A percentile compares a stretch with the other conserved stretches of the same genome.
phyloP scores from a whole-genome alignment of 208 protist genomes.

The Crithidia brevicula region DNA sequence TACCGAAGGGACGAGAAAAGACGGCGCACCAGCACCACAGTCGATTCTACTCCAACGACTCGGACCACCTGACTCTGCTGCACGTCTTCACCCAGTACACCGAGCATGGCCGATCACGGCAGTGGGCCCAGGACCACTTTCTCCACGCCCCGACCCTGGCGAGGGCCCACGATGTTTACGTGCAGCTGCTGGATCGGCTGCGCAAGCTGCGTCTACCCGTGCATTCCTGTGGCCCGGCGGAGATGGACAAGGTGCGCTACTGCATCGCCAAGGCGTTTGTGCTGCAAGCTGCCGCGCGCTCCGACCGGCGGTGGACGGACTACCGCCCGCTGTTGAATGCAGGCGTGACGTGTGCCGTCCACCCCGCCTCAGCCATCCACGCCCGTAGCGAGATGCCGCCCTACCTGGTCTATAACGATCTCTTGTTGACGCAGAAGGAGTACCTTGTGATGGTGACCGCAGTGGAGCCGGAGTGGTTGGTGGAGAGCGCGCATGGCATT shows the following conservation, averaged over 20 bases:
- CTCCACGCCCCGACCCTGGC: constrained; percentile 94
- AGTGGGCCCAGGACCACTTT: constrained; percentile 98
- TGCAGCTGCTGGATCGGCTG: constrained; percentile 98
- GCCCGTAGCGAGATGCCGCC: constrained; percentile 95
- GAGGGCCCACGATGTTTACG: constrained; percentile 94
- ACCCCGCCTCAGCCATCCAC: constrained; percentile 98
- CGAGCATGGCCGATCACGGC: constrained; percentile 80
- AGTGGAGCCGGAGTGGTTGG: constrained; percentile 98
- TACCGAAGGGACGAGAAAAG: constrained; percentile 88
- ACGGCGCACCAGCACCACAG: constrained; percentile 76
- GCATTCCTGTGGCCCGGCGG: constrained; percentile 48
- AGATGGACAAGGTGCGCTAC: constrained; percentile 94
- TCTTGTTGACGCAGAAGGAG: constrained; percentile 96
- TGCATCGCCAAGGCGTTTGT: constrained; percentile 97
- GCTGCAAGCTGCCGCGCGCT: constrained; percentile 96
- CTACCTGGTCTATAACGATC: constrained; percentile 99
- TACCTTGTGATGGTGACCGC: constrained; percentile 97
- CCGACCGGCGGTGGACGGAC: constrained; percentile 91
- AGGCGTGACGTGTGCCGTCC: constrained; percentile 95
- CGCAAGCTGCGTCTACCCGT: constrained; percentile 70
- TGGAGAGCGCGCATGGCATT: constrained; percentile 74
- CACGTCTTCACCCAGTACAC: constrained; percentile 98
- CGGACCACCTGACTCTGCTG: constrained; percentile 99
- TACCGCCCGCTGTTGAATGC: constrained; percentile 98
- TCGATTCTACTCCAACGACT: constrained; percentile 97